Conservation (phyloP, 2,329 filamentous ascomycete genomes). For the Diatrype stigma region DNA sequence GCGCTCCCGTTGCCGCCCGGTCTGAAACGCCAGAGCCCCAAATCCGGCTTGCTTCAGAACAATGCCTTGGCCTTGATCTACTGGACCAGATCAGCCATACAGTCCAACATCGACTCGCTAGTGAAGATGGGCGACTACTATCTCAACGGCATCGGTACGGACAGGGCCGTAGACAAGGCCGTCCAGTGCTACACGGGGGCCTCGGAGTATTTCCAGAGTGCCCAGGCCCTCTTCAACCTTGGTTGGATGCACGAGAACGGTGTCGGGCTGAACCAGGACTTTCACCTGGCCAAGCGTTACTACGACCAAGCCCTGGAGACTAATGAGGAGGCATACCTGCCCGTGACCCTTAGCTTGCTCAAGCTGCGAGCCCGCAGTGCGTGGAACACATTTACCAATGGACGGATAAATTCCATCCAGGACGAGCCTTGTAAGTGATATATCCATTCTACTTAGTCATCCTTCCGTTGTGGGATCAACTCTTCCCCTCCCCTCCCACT, state of each 20-base stretch:
- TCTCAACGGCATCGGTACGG: slow-evolving; percentile 72
- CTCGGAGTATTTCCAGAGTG: slow-evolving; percentile 85
- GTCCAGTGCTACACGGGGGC: slow-evolving; percentile 90
- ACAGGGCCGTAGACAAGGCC: slow-evolving; percentile 74
- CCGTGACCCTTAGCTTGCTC: slow-evolving; percentile 81
- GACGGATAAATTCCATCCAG: slow-evolving; percentile 86
- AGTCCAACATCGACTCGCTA: slow-evolving; percentile 87
- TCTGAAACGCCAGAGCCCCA: slow-evolving; percentile 38
- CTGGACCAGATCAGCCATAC: slow-evolving; percentile 91
- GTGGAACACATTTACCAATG: slow-evolving; percentile 90
- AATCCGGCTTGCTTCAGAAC: slow-evolving; percentile 43
- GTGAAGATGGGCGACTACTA: slow-evolving; percentile 99
- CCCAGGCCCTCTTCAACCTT: slow-evolving; percentile 93
- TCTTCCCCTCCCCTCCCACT: neutral
- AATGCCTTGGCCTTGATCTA: slow-evolving; percentile 73
- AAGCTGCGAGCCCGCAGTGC: slow-evolving; percentile 82
- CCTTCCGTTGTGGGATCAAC: no score
- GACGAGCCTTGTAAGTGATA: slow-evolving; percentile 73
- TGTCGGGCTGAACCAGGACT: slow-evolving; percentile 87
- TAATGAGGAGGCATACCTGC: slow-evolving; percentile 89
- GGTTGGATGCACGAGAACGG: slow-evolving; percentile 99
- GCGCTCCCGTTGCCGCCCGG: slow-evolving; percentile 53
- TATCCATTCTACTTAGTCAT: neutral
- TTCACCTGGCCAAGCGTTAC: slow-evolving; percentile 92
- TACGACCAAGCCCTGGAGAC: slow-evolving; percentile 91